Percentiles rank a stretch among this genome's conserved stretches.
phyloP scores from a whole-genome alignment of 2,329 filamentous ascomycete genomes.

The Exophiala alcalophila region DNA sequence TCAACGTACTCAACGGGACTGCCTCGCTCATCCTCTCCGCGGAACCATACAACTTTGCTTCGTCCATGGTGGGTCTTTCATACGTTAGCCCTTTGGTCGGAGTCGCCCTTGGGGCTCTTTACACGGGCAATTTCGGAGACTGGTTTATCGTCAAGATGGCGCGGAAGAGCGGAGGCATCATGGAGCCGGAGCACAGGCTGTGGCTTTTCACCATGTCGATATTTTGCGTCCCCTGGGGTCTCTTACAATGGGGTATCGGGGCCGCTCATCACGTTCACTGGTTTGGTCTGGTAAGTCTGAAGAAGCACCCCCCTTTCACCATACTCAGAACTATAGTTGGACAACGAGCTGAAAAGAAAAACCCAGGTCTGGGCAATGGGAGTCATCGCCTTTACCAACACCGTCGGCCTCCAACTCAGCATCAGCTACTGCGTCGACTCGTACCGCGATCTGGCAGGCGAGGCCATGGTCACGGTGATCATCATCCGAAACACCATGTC shows the following conservation, averaged over 20 bases:
- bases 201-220: constrained; percentile 34
- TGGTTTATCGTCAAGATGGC: constrained; percentile 29
- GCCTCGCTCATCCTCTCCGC: constrained; percentile 38
- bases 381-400: constrained; percentile 45
- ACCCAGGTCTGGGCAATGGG: constrained; percentile 46
- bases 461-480: constrained; percentile 52
- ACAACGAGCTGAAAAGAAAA: no score
- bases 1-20: constrained; percentile 44
- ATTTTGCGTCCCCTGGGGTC: constrained; percentile 44
- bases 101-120: constrained; percentile 15
- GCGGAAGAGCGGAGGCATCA: constrained; percentile 27
- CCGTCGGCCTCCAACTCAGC: constrained; percentile 44
- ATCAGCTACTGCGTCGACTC: constrained; percentile 50
- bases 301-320: constrained; percentile 12
- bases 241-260: constrained; percentile 53
- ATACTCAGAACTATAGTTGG: no score
- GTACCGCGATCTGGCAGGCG: constrained; percentile 49
- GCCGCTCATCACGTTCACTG: constrained; percentile 50
- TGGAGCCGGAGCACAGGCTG: constrained; percentile 32
- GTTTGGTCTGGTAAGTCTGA: constrained; percentile 42
- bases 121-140: constrained; percentile 29
- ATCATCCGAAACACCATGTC: constrained; percentile 51
- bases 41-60: constrained; percentile 38
- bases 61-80: constrained; percentile 39
- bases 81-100: constrained; percentile 35